Base-by-base conservation (phyloP, 106 monocot genomes). In the Dendrobium huoshanense region DNA sequence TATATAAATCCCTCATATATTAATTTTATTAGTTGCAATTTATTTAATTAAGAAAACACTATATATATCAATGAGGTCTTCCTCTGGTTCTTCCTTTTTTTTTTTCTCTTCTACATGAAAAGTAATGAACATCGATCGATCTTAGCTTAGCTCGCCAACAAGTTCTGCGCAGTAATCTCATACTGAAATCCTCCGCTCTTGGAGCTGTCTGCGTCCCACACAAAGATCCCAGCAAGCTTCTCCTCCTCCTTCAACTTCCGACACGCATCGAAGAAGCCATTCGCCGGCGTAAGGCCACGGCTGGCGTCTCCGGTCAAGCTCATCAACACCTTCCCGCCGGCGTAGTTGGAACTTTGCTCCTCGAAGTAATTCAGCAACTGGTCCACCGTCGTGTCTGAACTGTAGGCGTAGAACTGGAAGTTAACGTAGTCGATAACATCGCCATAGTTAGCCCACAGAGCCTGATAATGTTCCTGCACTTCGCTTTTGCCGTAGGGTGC, bases 351-450 rank as follows among this genome's bases (percentile, higher is more conserved):
- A 7, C 76, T 80, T 54, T 85, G 80, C 1, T 51, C 55, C 0
- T 80, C 77, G 56, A 41, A 85, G 24, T 85, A 81, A 70, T 27
- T 41, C 55, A 77, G 11, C 29, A 85, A 81, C 51, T 85, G 85
- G 5, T 43, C 9, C 58, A 44, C 81, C 1, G 81, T 81, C 7
- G 77, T 85, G 9, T n/a, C 54, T 0, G 80, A 43, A 54, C 13
- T 56, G 55, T 81, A 85, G 0, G 85, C 85, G 27, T 81, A 85
- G 77, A 85, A 85, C 41, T 85, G 85, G 55, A 85, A 85, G 81
- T 85, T 85, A 1, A 84, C 85, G 44, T 68, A 85, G 44, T 85
- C 80, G 41, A 85, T 85, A 3, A 77, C 55, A 72, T 22, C 4
- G 5, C 18, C 54, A 42, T 85, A 85, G 17, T 75, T 70, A 13